phyloP scores from a whole-genome alignment of 208 protist genomes.

The Wallacemonas rigidus region DNA sequence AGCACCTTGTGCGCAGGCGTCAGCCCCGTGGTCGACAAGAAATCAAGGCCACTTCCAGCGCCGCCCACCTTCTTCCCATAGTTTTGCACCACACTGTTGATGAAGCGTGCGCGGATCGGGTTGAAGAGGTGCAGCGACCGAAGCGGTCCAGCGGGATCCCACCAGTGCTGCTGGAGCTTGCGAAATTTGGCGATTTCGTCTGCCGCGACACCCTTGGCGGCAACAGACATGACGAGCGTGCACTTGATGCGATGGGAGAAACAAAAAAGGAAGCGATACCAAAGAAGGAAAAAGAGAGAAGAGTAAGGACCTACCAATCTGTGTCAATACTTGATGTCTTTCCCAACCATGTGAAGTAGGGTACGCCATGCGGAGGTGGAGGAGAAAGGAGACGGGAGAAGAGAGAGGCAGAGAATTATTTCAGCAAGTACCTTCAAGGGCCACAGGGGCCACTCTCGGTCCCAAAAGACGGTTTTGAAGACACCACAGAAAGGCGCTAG shows the following conservation, averaged over 20 bases:
- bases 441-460: no score
- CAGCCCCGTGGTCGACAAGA: slow-evolving; percentile 24
- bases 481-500: no score
- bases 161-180: slow-evolving; percentile 82
- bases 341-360: no score
- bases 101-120: slow-evolving; percentile 87
- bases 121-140: slow-evolving; percentile 93
- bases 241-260: no score
- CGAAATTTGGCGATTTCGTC: slow-evolving; percentile 85
- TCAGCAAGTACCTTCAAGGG: no score
- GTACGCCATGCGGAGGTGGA: not conserved
- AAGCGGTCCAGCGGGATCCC: slow-evolving; percentile 82
- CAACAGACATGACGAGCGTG: slow-evolving; percentile 3
- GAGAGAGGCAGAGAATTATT: not conserved
- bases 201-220: slow-evolving; percentile 40
- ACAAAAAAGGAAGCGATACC: not conserved
- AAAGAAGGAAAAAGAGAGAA: slow-evolving; percentile 21
- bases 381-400: slow-evolving; percentile 8
- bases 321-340: no score
- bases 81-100: slow-evolving; percentile 47
- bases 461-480: no score
- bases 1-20: slow-evolving; percentile 63
- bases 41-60: slow-evolving; percentile 10
- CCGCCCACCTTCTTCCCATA: slow-evolving; percentile 34
- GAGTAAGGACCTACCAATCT: not conserved